Base-by-base conservation (phyloP, 768 basidiomycete species). In the Mycena metata region DNA sequence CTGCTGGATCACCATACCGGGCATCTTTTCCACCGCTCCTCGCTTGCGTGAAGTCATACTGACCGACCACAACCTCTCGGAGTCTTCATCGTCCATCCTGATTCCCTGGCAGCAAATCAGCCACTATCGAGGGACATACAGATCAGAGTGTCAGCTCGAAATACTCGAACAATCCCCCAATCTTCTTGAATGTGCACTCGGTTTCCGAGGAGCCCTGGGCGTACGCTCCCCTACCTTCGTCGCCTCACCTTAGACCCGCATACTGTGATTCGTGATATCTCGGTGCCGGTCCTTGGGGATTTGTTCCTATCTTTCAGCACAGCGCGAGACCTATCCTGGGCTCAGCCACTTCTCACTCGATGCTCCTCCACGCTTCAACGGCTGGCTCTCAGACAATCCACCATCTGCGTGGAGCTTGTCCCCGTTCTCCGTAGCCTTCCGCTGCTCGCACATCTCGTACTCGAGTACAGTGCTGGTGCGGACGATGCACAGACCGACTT, bases 361-460 rank as follows among this genome's bases (percentile, higher is more conserved):
- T 50, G 49, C 23, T 50, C 49, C 49, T 50, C 49, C 49, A 50
- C 49, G 26, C 49, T 50, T 50, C 49, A 50, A 50, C 26, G 49
- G 49, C 49, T 50, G 21, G 49, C 49, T 50, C 49, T 50, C 49
- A 50, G 49, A 50, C 49, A 50, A 50, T 50, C 49, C 49, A 24
- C 49, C 49, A 50, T 50, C 49, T 50, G 49, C 49, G 21, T 24
- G 49, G 49, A 50, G 49, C 49, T 50, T 50, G 26, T 50, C 49
- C 49, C 49, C 23, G 23, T 50, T 23, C 49, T 50, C 49, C 49
- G 49, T 50, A 23, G 49, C 49, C 51, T 52, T 52, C 51, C 51
- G 17, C 51, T 52, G 30, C 51, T 52, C 51, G 51, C 51, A 52
- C 51, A 52, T 52, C 51, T 52, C 51, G 51, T 52, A 52, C 30